phyloP scores from a whole-genome alignment of 345 rosid genomes.

The Anacardium occidentale region DNA sequence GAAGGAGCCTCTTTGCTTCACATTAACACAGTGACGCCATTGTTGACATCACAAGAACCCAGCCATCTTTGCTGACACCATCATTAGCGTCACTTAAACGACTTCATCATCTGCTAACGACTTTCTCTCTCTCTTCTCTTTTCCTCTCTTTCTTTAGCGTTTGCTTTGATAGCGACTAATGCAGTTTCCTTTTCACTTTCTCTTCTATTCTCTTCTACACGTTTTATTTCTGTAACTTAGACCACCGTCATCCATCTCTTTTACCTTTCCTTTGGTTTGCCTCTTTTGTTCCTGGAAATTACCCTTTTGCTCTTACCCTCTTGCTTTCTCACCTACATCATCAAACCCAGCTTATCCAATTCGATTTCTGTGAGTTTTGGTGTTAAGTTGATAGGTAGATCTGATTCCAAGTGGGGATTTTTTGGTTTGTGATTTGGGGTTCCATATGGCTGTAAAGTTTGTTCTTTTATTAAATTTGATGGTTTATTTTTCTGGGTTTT shows the following conservation, averaged over 20 bases:
- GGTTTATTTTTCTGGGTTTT: neutral
- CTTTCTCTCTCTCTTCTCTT: neutral
- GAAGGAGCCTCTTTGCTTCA: neutral
- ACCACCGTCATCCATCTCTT: neutral
- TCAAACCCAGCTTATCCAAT: neutral
- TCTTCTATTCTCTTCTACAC: neutral
- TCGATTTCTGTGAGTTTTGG: neutral
- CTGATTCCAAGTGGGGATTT: neutral
- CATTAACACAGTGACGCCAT: slow-evolving; percentile 21
- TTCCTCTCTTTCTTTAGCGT: neutral
- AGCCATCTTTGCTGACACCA: slow-evolving; percentile 32
- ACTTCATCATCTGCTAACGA: slow-evolving; percentile 31
- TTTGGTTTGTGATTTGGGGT: neutral
- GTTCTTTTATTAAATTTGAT: neutral
- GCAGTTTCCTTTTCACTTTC: slow-evolving; percentile 26
- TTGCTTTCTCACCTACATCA: neutral
- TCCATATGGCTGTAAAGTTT: neutral
- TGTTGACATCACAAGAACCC: slow-evolving; percentile 27
- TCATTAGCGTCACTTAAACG: slow-evolving; percentile 23
- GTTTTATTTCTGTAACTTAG: neutral
- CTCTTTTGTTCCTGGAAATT: neutral
- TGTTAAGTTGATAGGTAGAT: neutral
- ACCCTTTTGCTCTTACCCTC: no score
- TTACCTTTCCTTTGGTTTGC: neutral
- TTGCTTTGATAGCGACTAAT: slow-evolving; percentile 10